Evolutionary conservation across 2,329 filamentous ascomycete species (phyloP).

Genomic region (Aureobasidium sp.): DNA sequence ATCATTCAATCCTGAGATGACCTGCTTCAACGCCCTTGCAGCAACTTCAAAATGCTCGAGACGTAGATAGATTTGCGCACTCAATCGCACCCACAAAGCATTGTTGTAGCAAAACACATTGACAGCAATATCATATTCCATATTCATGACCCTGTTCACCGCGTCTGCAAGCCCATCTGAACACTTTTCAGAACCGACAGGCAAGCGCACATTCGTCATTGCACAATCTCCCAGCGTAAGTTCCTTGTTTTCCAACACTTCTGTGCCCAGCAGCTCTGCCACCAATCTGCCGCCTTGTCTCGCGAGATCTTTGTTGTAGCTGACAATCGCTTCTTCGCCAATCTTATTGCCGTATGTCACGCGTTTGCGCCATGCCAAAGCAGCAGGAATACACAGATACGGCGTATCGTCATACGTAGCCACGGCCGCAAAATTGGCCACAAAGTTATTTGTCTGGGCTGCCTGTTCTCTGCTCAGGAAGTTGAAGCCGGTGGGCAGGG

Average conservation of each 20-base stretch:
- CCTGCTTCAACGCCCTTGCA: constrained; percentile 30
- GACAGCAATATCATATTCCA: constrained; percentile 65
- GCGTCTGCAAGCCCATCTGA: constrained; percentile 33
- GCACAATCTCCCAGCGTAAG: constrained; percentile 42
- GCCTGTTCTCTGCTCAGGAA: constrained; percentile 21
- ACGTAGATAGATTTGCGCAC: constrained; percentile 80
- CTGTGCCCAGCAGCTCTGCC: constrained; percentile 59
- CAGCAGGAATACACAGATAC: constrained; percentile 66
- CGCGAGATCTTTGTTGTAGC: constrained; percentile 58
- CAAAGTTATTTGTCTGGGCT: constrained; percentile 40
- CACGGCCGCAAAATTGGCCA: constrained; percentile 13
- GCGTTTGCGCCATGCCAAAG: constrained; percentile 54
- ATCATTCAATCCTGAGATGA: background rate
- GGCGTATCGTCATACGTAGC: constrained; percentile 56
- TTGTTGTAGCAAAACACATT: constrained; percentile 55
- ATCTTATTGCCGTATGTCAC: background rate
- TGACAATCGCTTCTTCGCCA: constrained; percentile 63
- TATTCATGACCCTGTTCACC: constrained; percentile 36
- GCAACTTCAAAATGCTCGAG: constrained; percentile 68
- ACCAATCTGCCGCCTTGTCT: constrained; percentile 54
- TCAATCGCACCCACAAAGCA: constrained; percentile 64
- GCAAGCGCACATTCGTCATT: constrained; percentile 68
- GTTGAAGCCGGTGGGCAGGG: constrained; percentile 71
- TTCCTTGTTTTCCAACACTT: constrained; percentile 61
- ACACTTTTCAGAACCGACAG: constrained; percentile 43